Evolutionary conservation across 352 stramenopile species (phyloP), one percentile per base, ranked within the genome.

Genomic region (Globisporangium ultimum): DNA sequence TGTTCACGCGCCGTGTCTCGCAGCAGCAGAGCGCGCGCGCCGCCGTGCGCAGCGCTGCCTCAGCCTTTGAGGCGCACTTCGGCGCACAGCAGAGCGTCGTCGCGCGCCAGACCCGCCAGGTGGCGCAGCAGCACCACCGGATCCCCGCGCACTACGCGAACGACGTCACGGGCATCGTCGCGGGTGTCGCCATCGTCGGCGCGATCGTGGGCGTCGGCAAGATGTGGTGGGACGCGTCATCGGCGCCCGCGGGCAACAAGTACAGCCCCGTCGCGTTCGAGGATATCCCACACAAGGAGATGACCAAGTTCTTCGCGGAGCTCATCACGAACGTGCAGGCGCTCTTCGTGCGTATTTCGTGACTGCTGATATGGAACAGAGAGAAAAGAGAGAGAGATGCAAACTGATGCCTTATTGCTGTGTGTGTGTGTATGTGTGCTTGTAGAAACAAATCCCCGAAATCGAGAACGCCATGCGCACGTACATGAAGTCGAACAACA

Each of bases 221-320:
- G 58, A 95, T 95, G 80, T 92, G 83, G 79, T 93, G 81, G 81
- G 80, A 91, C 59, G 83, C 82, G 18, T 93, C 83, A 18, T 69
- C 73, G 22, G 70, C 77, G 18, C 40, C 65, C 0, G 63, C 67
- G 2, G 14, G 42, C 58, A 15, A 42, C 58, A 15, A 28, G 21
- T 21, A 36, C 46, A 9, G 18, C 48, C 53, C 50, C 1, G 40
- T 55, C 14, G 63, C 60, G 5, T 73, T 78, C 48, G 67, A 89
- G 55, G 74, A 89, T 28, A 88, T 93, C 20, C 58, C 77, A 47
- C 76, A 84, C 42, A 63, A 64, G 14, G 83, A 93, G 18, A 65
- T 93, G 45, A 74, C 64, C 32, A 62, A 72, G 18, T 93, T 92
- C 70, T 92, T 95, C 53, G 53, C 67, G 60, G 85, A 93, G 46